These are phyloP conservation scores for Phytophthora tubulina DNA, from an alignment of 352 stramenopile genomes.

Conservation along the genomic window DNA sequence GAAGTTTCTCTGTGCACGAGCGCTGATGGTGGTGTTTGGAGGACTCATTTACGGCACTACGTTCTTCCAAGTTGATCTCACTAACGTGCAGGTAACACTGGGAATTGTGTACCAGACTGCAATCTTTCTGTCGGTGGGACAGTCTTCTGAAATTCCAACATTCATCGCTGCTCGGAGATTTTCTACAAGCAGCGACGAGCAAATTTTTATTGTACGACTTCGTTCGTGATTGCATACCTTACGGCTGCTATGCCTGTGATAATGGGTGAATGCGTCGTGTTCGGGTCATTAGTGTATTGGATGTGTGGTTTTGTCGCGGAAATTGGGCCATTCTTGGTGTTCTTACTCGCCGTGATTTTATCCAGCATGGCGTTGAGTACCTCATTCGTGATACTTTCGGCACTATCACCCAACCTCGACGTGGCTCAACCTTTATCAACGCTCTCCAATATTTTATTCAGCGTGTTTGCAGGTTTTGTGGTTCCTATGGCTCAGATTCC, in stretches of 20 bases:
- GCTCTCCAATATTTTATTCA: slow-evolving; percentile 4
- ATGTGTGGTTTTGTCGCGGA: slow-evolving; percentile 17
- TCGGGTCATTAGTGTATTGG: slow-evolving; percentile 10
- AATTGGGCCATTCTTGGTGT: neutral
- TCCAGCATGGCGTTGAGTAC: slow-evolving; percentile 7
- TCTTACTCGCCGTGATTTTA: slow-evolving; percentile 5
- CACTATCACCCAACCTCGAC: slow-evolving; percentile 1
- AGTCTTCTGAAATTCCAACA: slow-evolving; percentile 3
- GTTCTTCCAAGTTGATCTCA: slow-evolving; percentile 7
- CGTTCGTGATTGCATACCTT: slow-evolving; percentile 12
- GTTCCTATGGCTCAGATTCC: slow-evolving; percentile 3
- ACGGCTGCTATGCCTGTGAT: neutral
- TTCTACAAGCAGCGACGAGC: slow-evolving; percentile 10
- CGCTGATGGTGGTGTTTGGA: slow-evolving; percentile 3
- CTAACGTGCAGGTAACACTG: slow-evolving; percentile 12
- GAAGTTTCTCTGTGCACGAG: slow-evolving; percentile 1
- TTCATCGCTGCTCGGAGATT: slow-evolving; percentile 12
- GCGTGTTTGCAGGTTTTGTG: slow-evolving; percentile 7
- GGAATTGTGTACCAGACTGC: slow-evolving; percentile 18
- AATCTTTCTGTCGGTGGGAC: slow-evolving; percentile 11
- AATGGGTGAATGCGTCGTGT: neutral
- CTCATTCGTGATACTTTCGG: slow-evolving; percentile 4
- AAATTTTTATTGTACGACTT: slow-evolving; percentile 6
- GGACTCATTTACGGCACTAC: slow-evolving; percentile 11
- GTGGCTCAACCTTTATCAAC: slow-evolving; percentile 8